Base-by-base conservation (phyloP, 768 basidiomycete species). In the Mycena filopes region DNA sequence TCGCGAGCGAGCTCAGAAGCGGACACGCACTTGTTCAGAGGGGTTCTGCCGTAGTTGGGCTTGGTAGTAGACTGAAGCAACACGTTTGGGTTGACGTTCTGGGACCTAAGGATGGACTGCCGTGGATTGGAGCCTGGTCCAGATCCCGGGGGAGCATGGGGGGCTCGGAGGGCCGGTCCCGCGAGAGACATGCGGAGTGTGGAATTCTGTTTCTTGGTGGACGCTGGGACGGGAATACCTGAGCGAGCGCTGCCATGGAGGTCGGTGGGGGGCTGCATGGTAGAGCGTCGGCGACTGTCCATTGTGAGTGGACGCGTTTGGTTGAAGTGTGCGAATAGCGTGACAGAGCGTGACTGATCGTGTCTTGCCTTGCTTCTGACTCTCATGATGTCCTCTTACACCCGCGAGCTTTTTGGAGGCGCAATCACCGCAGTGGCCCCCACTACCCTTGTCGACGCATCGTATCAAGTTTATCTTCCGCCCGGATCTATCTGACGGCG, bases 331-430 rank as follows among this genome's bases (percentile, higher is more conserved):
- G 50, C n/a, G n/a, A n/a, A n/a, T n/a, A n/a, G 21, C 15, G 36
- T 36, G 36, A 36, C 36, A n/a, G n/a, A n/a, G n/a, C 25, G 54
- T 55, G 54, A 55, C 53, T 41, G 29, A n/a, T 18, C 49, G 51
- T 54, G 25, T 28, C 53, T 3, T 5, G 15, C 25, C 50, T 53
- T 23, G 33, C 25, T 23, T 51, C 46, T 40, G 50, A 53, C 36
- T 51, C 46, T 29, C 28, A 33, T 9, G 20, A 75, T 74, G 71
- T 41, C 69, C 49, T 59, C 65, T 33, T 70, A 74, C 40, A 73
- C 69, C 21, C 82, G 84, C 67, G 75, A 83, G 8, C 86, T 99
- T 0, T 99, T 96, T 77, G 97, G 95, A 4, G 96, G 95, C 15
- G 94, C 93, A 15, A 94, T 99, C 63, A 84, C 81, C 8, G 83